phyloP scores from a whole-genome alignment of 768 basidiomycete species.

The Candolleomyces eurysporus region DNA sequence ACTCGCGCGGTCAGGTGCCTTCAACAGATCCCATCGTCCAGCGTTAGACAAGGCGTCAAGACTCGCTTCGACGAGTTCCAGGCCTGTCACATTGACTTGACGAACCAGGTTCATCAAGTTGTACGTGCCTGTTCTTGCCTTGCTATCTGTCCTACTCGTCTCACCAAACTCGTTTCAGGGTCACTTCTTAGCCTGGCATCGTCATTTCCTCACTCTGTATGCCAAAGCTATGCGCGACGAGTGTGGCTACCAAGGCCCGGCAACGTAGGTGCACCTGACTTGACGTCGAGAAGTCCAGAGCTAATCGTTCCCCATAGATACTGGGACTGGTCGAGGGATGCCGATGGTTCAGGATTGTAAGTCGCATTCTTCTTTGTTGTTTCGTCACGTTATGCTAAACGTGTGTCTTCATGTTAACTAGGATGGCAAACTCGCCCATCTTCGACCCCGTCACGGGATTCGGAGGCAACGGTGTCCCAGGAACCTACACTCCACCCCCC shows the following conservation, averaged over 20 bases:
- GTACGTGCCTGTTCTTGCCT: background rate
- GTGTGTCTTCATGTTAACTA: background rate
- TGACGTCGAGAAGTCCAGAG: background rate
- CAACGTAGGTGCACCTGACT: slow-evolving; percentile 16
- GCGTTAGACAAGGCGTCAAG: background rate
- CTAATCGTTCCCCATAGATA: background rate
- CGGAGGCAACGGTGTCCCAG: slow-evolving; percentile 2
- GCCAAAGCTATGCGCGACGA: slow-evolving; percentile 21
- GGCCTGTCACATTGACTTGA: slow-evolving; percentile 6
- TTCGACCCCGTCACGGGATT: slow-evolving; percentile 1
- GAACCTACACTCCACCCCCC: background rate
- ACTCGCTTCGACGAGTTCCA: slow-evolving; percentile 12
- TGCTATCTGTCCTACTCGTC: background rate
- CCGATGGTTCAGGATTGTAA: background rate
- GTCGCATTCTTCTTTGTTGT: background rate
- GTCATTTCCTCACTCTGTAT: slow-evolving; percentile 19
- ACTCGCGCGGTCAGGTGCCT: slow-evolving; percentile 18
- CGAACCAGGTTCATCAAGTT: slow-evolving; percentile 14
- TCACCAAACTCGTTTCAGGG: slow-evolving; percentile 14
- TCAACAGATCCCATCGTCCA: background rate
- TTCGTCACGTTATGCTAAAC: too few relatives aligned
- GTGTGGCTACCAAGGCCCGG: slow-evolving; percentile 23
- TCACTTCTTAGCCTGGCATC: slow-evolving; percentile 26
- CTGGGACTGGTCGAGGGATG: slow-evolving; percentile 9
- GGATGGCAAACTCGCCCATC: background rate